phyloP scores from a whole-genome alignment of 106 monocot genomes.

The Platanthera guangdongensis region DNA sequence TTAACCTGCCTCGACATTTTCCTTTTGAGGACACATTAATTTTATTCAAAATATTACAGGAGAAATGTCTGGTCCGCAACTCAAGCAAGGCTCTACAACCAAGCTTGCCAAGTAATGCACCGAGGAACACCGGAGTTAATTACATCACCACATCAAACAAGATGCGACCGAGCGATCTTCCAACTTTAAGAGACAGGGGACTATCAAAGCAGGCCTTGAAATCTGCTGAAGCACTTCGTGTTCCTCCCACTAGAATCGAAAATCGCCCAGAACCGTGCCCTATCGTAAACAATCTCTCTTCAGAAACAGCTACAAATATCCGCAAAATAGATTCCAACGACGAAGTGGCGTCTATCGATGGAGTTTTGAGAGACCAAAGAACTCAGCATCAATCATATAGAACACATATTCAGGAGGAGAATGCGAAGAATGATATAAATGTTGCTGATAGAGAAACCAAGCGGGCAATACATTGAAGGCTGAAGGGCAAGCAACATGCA shows the following conservation, averaged over 20 bases:
- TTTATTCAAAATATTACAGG: not conserved
- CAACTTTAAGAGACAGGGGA: not conserved
- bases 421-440: not conserved
- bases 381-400: not conserved
- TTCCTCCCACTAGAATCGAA: not conserved
- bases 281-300: not conserved
- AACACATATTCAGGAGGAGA: not conserved
- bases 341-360: not conserved
- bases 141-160: not conserved
- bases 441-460: not conserved
- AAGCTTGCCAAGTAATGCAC: not conserved
- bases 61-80: not conserved
- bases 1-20: not conserved
- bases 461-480: not conserved
- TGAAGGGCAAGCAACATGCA: not conserved
- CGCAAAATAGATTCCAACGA: not conserved
- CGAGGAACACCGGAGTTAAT: not conserved
- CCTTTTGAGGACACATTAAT: not conserved
- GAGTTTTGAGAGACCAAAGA: not conserved
- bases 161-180: not conserved
- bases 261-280: not conserved
- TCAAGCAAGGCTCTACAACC: not conserved
- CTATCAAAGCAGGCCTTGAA: not conserved
- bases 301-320: not conserved
- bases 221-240: not conserved